Evolutionary conservation across 768 basidiomycete genomes (phyloP), one percentile per base, ranked within the genome.

Genomic region (Lactifluus hygrophoroides): DNA sequence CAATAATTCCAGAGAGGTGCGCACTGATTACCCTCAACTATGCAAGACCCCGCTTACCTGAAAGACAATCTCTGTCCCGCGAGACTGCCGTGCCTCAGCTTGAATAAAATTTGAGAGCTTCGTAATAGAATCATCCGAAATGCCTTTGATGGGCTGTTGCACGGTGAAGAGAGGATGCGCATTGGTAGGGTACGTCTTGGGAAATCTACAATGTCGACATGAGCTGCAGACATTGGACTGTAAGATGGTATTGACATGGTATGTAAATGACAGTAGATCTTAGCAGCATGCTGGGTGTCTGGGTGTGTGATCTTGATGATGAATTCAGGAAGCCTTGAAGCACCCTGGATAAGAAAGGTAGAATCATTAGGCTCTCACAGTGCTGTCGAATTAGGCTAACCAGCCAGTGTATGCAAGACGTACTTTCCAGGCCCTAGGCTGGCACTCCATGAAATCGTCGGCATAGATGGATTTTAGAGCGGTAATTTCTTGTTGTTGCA

Each of bases 341-440:
- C 89, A 58, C 80, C 82, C 89, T 90, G 58, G 1, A 35, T 16
- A 51, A 16, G 48, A 32, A 47, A 43, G 21, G 27, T 27, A 13
- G 46, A 21, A 28, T 46, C 0, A 59, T 63, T 47, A 56, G 52
- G 40, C 37, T 28, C 47, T 34, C 35, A 49, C 17, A 52, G 30
- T 34, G 57, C 54, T 42, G 32, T 34, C 23, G 42, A 44, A 30
- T 43, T 45, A 56, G 19, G 34, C 27, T 28, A 27, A 44, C 25
- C 14, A 50, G 17, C 27, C 25, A 51, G 25, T 45, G n/a, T 3
- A 25, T 16, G 32, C 28, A 35, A 47, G 9, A 69, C 72, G 11
- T 38, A 88, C 89, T 79, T 90, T 91, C 90, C 90, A 93, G 51
- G 81, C 90, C 32, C 86, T 85, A 16, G 88, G 83, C 21, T 84